A percentile compares a stretch with the other conserved stretches of the same genome.
Evolutionary conservation across 257 asterid genomes (phyloP).

Genomic region (Solanum gandarillasii): DNA sequence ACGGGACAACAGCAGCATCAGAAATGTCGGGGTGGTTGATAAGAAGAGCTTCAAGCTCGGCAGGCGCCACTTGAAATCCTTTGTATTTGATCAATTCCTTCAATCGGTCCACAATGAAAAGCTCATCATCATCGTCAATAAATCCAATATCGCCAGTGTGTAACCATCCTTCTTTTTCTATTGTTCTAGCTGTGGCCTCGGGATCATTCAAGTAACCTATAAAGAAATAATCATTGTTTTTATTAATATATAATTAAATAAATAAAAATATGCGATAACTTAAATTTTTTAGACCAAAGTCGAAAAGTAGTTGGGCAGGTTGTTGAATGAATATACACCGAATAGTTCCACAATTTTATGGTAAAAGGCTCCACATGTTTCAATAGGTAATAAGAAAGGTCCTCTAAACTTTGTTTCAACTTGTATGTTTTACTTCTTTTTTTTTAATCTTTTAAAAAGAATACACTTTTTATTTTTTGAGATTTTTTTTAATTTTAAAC

Average conservation of each 20-base stretch:
- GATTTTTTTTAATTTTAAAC: no score
- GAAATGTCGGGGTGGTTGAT: conserved; percentile 58
- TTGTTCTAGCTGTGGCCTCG: conserved; percentile 52
- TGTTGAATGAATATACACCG: neutral
- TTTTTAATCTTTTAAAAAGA: no score
- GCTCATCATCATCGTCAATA: conserved; percentile 75
- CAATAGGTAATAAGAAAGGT: neutral
- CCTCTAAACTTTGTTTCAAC: no score
- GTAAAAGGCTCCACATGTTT: neutral
- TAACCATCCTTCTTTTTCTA: conserved; percentile 89
- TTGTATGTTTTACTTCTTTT: no score
- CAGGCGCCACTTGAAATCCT: conserved; percentile 94
- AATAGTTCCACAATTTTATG: neutral
- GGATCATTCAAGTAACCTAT: conserved; percentile 70
- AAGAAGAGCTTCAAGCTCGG: conserved; percentile 81
- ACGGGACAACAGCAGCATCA: conserved; percentile 86
- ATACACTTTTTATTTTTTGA: neutral
- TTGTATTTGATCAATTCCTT: conserved; percentile 81
- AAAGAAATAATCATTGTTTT: neutral
- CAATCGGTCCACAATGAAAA: conserved; percentile 78
- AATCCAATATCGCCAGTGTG: conserved; percentile 83
- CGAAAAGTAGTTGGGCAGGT: neutral
- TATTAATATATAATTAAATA: neutral
- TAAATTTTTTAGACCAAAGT: neutral
- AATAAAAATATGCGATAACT: neutral